Conservation (phyloP, 2,329 filamentous ascomycete species). For the Trichoderma citrinoviride region DNA sequence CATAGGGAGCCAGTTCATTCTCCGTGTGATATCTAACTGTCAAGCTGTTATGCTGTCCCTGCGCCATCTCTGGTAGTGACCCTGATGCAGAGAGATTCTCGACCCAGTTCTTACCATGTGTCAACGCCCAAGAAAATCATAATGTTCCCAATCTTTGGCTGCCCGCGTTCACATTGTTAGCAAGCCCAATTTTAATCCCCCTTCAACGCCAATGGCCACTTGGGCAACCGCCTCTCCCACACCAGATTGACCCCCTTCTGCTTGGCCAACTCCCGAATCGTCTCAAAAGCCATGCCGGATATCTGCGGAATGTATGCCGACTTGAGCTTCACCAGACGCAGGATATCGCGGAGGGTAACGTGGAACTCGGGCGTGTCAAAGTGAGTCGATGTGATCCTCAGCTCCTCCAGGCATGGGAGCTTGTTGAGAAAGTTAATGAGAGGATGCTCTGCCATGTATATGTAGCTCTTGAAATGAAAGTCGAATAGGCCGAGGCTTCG, state of each 20-base stretch:
- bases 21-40: no score
- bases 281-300: slow-evolving; percentile 34
- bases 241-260: slow-evolving; percentile 31
- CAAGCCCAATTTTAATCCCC: not conserved
- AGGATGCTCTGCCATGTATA: slow-evolving; percentile 32
- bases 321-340: slow-evolving; percentile 34
- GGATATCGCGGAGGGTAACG: slow-evolving; percentile 32
- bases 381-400: slow-evolving; percentile 36
- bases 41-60: no score
- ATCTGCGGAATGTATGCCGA: slow-evolving; percentile 35
- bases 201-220: slow-evolving; percentile 34
- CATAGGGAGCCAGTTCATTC: no score
- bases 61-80: no score
- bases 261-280: slow-evolving; percentile 28
- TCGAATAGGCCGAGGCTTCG: slow-evolving; percentile 36
- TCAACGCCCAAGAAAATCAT: no score
- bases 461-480: slow-evolving; percentile 37
- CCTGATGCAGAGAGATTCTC: no score
- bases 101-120: no score
- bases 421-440: slow-evolving; percentile 37
- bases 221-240: slow-evolving; percentile 31
- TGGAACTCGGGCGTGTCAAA: slow-evolving; percentile 34
- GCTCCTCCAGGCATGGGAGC: slow-evolving; percentile 38
- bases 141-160: no score
- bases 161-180: no score